Conservation (phyloP, 345 rosid species). For the Euclidium syriacum region DNA sequence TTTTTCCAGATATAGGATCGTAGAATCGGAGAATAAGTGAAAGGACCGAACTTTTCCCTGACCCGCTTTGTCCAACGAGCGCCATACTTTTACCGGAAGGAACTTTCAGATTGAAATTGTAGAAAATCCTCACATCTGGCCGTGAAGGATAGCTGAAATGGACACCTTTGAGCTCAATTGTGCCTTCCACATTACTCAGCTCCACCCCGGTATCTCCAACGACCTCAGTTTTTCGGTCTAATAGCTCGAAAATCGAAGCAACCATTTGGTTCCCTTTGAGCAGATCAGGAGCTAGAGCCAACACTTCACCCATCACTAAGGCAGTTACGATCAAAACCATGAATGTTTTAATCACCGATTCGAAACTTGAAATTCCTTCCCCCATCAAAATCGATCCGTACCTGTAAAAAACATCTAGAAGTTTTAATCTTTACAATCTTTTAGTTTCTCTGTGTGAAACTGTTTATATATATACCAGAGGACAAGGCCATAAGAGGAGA, state of each 20-base stretch:
- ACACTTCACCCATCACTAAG: slow-evolving; percentile 90
- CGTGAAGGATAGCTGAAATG: slow-evolving; percentile 80
- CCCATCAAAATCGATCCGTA: slow-evolving; percentile 60
- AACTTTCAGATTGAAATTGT: slow-evolving; percentile 56
- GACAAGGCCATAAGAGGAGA: slow-evolving; percentile 93
- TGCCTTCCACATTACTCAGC: slow-evolving; percentile 53
- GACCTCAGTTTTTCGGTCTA: slow-evolving; percentile 66
- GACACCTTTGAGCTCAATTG: slow-evolving; percentile 58
- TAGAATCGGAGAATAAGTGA: slow-evolving; percentile 83
- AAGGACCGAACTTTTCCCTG: slow-evolving; percentile 88
- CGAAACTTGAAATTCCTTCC: slow-evolving; percentile 68
- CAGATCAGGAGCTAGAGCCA: slow-evolving; percentile 83
- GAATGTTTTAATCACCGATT: slow-evolving; percentile 83
- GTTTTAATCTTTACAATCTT: not conserved
- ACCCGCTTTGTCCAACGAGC: slow-evolving; percentile 91
- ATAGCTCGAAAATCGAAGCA: slow-evolving; percentile 73
- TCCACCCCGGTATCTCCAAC: slow-evolving; percentile 70
- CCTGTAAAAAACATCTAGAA: not conserved
- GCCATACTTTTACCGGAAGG: slow-evolving; percentile 77
- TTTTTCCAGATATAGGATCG: slow-evolving; percentile 67
- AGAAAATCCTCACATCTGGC: slow-evolving; percentile 71
- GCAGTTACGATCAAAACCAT: slow-evolving; percentile 96
- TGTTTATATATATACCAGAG: slow-evolving; percentile 42
- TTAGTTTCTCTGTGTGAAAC: not conserved
- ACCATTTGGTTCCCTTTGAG: slow-evolving; percentile 94